These are phyloP conservation scores for Penicillium expansum DNA, from an alignment of 2,329 filamentous ascomycete genomes.

Conservation along the genomic window DNA sequence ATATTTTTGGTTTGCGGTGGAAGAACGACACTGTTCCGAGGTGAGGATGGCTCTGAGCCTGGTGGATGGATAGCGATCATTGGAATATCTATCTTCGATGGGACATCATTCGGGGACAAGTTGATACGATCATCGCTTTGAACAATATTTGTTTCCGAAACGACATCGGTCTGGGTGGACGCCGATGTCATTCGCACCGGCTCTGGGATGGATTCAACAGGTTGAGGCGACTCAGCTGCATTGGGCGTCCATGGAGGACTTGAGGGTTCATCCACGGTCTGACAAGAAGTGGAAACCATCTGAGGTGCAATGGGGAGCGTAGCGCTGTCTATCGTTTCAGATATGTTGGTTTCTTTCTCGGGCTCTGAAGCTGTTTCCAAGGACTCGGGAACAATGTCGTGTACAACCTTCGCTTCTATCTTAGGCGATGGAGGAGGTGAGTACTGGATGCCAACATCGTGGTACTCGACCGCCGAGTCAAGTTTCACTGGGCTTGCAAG, in stretches of 20 bases:
- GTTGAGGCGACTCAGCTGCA: constrained; percentile 21
- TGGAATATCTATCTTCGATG: constrained; percentile 59
- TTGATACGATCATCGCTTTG: constrained; percentile 14
- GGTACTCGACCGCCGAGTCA: constrained; percentile 55
- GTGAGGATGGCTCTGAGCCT: constrained; percentile 75
- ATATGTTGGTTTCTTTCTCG: neutral
- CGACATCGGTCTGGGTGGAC: constrained; percentile 38
- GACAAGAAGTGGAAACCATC: constrained; percentile 44
- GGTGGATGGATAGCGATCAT: constrained; percentile 91
- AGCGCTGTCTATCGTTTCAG: constrained; percentile 26
- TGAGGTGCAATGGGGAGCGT: constrained; percentile 34
- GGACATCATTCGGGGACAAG: constrained; percentile 14
- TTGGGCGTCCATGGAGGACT: constrained; percentile 38
- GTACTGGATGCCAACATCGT: constrained; percentile 75
- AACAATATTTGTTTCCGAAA: constrained; percentile 7
- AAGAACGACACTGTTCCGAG: constrained; percentile 69
- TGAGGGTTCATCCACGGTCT: constrained; percentile 42
- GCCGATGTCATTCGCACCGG: constrained; percentile 26
- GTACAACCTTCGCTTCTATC: constrained; percentile 19
- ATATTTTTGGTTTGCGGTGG: constrained; percentile 79
- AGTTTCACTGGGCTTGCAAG: constrained; percentile 51
- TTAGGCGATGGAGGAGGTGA: constrained; percentile 75
- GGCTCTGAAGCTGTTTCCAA: neutral
- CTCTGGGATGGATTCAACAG: constrained; percentile 7
- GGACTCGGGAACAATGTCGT: constrained; percentile 24